Evolutionary conservation across 176 grass and related monocot species (phyloP).

Genomic region (Calamus simplicifolius): DNA sequence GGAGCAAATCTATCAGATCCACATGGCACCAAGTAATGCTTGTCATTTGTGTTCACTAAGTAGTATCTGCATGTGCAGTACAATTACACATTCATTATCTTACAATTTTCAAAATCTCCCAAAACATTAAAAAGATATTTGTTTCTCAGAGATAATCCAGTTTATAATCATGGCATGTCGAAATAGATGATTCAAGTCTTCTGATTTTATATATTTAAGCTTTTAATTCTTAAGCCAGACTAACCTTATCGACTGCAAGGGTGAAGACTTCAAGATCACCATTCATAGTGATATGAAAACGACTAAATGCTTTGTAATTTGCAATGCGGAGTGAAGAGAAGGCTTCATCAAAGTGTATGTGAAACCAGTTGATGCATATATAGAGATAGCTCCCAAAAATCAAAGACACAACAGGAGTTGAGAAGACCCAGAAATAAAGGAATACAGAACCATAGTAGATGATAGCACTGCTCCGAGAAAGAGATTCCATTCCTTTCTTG

Average conservation of each 20-base stretch:
- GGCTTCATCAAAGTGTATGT: conserved; percentile 94
- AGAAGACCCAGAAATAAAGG: conserved; percentile 92
- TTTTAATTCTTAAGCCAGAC: too few species aligned
- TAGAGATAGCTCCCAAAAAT: conserved; percentile 96
- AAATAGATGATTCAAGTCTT: too few species aligned
- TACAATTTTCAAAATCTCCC: too few species aligned
- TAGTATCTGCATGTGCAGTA: too few species aligned
- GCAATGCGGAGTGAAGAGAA: conserved; percentile 95
- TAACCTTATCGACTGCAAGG: conserved; percentile 88
- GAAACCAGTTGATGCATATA: conserved; percentile 93
- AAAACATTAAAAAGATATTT: too few species aligned
- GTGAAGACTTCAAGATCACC: conserved; percentile 94
- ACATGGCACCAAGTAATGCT: too few species aligned
- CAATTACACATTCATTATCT: too few species aligned
- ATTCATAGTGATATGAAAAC: conserved; percentile 68
- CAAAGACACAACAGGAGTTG: conserved; percentile 81
- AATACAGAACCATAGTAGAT: conserved; percentile 92
- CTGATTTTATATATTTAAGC: too few species aligned
- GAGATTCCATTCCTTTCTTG: conserved; percentile 71
- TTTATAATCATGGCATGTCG: too few species aligned
- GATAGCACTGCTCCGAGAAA: conserved; percentile 74
- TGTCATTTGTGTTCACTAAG: too few species aligned
- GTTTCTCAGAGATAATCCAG: too few species aligned
- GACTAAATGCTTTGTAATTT: conserved; percentile 85
- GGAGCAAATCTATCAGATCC: too few species aligned